Conservation (phyloP, 2,329 filamentous ascomycete genomes). For the Diaporthe batatas region DNA sequence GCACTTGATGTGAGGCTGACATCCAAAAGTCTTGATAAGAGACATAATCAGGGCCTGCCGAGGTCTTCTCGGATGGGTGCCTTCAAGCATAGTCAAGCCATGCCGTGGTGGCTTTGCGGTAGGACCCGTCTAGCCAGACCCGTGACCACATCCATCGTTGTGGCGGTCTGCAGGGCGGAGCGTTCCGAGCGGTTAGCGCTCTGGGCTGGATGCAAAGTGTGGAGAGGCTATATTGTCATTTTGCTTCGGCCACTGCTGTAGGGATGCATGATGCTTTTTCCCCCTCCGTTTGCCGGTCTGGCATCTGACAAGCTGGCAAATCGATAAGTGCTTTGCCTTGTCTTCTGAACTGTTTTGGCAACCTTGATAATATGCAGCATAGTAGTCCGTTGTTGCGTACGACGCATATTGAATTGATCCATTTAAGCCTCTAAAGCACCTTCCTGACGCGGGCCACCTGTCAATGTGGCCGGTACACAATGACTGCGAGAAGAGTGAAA, state of each 20-base stretch:
- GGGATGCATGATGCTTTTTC: background rate
- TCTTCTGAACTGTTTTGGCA: background rate
- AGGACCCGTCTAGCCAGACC: slow-evolving; percentile 7
- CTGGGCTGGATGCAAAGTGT: background rate
- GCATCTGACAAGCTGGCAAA: background rate
- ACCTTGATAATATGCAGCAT: background rate
- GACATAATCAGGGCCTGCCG: background rate
- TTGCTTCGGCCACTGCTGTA: slow-evolving; percentile 2
- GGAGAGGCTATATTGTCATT: background rate
- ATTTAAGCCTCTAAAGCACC: background rate
- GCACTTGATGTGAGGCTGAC: slow-evolving; percentile 14
- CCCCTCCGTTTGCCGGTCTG: background rate
- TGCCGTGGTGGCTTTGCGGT: slow-evolving; percentile 23
- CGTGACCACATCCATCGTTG: slow-evolving; percentile 7
- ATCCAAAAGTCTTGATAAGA: background rate
- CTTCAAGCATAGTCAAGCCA: slow-evolving; percentile 15
- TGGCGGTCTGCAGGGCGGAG: slow-evolving; percentile 26
- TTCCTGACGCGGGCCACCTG: slow-evolving; percentile 2
- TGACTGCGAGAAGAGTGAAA: background rate
- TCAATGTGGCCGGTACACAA: background rate
- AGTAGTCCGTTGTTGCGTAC: background rate
- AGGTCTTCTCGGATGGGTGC: background rate
- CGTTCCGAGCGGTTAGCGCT: background rate
- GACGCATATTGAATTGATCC: background rate
- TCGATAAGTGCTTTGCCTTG: background rate